phyloP scores from a whole-genome alignment of 2,329 filamentous ascomycete genomes.

The Scedosporium dehoogii region DNA sequence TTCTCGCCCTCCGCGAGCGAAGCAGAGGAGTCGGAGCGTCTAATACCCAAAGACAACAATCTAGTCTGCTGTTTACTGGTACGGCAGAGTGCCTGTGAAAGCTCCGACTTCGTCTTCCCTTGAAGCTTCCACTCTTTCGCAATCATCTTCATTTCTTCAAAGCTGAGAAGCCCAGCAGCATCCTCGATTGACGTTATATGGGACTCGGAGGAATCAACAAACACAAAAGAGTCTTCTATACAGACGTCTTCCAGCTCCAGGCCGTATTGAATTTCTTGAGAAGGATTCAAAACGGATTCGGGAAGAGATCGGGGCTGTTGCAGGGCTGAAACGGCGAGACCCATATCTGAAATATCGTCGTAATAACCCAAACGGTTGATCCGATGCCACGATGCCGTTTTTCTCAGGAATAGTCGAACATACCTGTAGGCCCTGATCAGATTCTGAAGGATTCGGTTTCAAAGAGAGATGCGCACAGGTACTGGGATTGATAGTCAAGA shows the following conservation, averaged over 20 bases:
- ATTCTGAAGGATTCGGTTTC: background rate
- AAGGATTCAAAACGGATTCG: constrained; percentile 9
- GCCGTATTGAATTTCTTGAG: constrained; percentile 15
- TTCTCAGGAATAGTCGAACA: constrained; percentile 84
- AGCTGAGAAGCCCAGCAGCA: constrained; percentile 67
- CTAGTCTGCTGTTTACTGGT: constrained; percentile 67
- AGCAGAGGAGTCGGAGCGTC: background rate
- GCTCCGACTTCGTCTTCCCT: constrained; percentile 78
- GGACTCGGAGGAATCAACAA: constrained; percentile 69
- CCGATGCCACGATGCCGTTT: constrained; percentile 86
- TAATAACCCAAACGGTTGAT: constrained; percentile 69
- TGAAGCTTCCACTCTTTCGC: constrained; percentile 80
- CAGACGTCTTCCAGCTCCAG: constrained; percentile 30
- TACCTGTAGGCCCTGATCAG: constrained; percentile 46
- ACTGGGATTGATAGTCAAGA: constrained; percentile 77
- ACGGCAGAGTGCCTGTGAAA: constrained; percentile 63
- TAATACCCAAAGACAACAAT: constrained; percentile 52
- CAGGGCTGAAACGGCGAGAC: constrained; percentile 53
- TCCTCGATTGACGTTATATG: constrained; percentile 71
- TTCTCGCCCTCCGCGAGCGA: constrained; percentile 21
- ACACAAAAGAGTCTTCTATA: constrained; percentile 54
- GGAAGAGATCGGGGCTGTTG: constrained; percentile 51
- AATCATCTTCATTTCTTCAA: constrained; percentile 78
- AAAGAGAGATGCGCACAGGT: constrained; percentile 51
- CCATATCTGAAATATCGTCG: constrained; percentile 68